These are phyloP conservation scores for Xylaria sp. DNA, from an alignment of 2,329 filamentous ascomycete species.

Conservation along the genomic window DNA sequence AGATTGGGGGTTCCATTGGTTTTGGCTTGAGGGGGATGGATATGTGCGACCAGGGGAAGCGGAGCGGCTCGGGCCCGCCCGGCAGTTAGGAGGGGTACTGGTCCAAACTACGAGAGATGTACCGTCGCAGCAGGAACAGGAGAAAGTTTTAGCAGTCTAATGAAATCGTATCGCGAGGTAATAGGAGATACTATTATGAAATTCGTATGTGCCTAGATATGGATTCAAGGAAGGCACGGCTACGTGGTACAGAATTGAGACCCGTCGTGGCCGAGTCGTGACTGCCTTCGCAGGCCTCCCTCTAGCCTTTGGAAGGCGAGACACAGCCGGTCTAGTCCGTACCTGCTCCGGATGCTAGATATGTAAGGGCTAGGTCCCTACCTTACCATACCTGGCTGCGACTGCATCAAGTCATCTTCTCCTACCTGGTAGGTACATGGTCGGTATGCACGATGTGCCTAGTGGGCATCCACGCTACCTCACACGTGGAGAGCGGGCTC, in stretches of 20 bases:
- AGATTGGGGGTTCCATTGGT: neutral
- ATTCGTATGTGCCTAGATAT: too few species aligned
- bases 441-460: neutral
- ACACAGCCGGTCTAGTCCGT: neutral
- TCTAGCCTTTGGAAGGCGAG: neutral
- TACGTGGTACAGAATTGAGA: neutral
- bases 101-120: neutral
- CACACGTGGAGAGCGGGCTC: neutral
- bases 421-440: too few species aligned
- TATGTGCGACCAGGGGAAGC: neutral
- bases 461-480: neutral
- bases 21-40: neutral
- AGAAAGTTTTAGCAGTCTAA: too few species aligned
- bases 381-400: too few species aligned
- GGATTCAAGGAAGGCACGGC: too few species aligned
- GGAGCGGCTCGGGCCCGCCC: neutral
- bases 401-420: too few species aligned
- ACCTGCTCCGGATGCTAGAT: too few species aligned
- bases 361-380: too few species aligned
- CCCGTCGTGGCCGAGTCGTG: too few species aligned
- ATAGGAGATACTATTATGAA: too few species aligned
- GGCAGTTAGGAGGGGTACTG: neutral
- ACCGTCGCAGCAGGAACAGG: too few species aligned
- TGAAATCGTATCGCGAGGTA: too few species aligned
- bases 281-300: neutral